Evolutionary conservation across 2,329 filamentous ascomycete species (phyloP).

Genomic region (Raffaelea albimanens): DNA sequence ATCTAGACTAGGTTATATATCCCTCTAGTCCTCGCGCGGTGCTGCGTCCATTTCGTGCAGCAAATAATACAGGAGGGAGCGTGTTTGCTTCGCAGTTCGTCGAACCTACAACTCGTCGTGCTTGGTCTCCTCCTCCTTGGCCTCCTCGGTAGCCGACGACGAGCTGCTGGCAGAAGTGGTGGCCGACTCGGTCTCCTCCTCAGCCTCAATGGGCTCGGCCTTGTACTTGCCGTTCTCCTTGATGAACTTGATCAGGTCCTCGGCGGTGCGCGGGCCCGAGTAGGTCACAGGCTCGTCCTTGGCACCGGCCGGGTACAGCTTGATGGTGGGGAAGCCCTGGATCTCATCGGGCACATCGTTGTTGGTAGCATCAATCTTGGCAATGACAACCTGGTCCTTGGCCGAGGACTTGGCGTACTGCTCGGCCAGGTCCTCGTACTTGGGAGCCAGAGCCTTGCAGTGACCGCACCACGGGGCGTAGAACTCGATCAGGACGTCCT

Average conservation of each 20-base stretch:
- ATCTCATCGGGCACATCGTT: constrained; percentile 98
- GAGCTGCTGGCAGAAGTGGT: constrained; percentile 25
- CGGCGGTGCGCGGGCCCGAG: constrained; percentile 75
- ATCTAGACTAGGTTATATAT: too few species aligned
- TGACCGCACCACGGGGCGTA: constrained; percentile 99
- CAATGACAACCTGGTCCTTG: constrained; percentile 79
- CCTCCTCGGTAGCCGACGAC: constrained; percentile 31
- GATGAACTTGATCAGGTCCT: constrained; percentile 88
- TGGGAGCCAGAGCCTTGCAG: constrained; percentile 95
- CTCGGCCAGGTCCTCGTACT: constrained; percentile 85
- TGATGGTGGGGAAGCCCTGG: constrained; percentile 97
- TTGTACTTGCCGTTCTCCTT: constrained; percentile 91
- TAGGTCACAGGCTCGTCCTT: constrained; percentile 84
- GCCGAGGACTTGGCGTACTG: constrained; percentile 70
- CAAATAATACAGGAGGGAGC: background rate
- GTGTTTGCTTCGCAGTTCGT: background rate
- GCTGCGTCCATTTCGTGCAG: background rate
- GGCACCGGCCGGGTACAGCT: constrained; percentile 84
- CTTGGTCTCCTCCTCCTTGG: constrained; percentile 29
- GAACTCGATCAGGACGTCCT: constrained; percentile 97
- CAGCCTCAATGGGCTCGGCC: constrained; percentile 50
- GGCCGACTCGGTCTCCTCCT: constrained; percentile 38
- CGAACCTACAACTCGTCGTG: constrained; percentile 66
- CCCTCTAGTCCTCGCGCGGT: constrained; percentile 1
- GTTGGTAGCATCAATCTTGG: constrained; percentile 92